phyloP scores from a whole-genome alignment of 2,329 filamentous ascomycete species.

The Epichloe typhina region DNA sequence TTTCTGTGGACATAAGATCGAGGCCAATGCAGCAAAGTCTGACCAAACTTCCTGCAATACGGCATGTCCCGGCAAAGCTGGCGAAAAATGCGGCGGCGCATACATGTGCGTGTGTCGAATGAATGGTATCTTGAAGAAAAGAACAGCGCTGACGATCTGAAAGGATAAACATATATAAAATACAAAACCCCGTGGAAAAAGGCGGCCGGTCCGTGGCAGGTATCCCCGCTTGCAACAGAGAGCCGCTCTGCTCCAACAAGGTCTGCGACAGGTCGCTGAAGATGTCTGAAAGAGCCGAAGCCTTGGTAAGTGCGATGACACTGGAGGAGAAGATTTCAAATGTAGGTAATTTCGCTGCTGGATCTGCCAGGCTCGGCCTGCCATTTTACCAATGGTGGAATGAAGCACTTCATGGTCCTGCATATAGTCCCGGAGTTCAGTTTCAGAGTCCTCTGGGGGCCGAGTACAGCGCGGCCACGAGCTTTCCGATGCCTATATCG shows the following conservation, averaged over 20 bases:
- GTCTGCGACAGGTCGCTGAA: conserved; percentile 32
- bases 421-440: conserved; percentile 17
- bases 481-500: conserved; percentile 51
- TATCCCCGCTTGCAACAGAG: conserved; percentile 11
- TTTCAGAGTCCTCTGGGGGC: conserved; percentile 12
- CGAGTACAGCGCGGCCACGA: conserved; percentile 44
- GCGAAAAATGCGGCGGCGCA: background rate
- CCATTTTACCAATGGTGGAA: conserved; percentile 49
- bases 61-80: background rate
- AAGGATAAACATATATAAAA: background rate
- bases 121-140: no score
- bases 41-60: background rate
- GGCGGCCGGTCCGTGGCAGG: conserved; percentile 1
- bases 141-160: background rate
- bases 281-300: conserved; percentile 15
- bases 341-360: conserved; percentile 1
- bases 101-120: background rate
- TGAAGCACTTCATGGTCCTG: conserved; percentile 50
- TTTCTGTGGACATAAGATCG: background rate
- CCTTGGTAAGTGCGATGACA: conserved; percentile 13
- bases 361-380: conserved; percentile 35
- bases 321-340: background rate
- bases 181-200: background rate
- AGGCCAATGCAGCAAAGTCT: background rate
- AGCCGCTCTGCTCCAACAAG: conserved; percentile 15